These are phyloP conservation scores for Cryptococcus sp. DNA, from an alignment of 1,284 basidiomycete species.

Conservation along the genomic window DNA sequence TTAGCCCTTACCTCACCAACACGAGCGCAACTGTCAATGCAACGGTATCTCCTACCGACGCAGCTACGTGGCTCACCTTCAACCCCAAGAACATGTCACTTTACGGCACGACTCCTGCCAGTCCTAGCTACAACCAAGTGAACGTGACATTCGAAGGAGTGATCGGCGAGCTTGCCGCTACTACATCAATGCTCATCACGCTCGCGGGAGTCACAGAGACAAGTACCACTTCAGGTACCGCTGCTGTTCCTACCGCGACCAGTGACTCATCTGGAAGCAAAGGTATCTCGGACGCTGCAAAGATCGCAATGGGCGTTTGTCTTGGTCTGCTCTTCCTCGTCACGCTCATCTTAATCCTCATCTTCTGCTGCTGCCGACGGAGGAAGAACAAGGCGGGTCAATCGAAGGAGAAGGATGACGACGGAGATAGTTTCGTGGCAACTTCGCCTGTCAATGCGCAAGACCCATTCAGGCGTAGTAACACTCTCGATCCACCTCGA, in stretches of 20 bases:
- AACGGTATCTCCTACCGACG: constrained; percentile 43
- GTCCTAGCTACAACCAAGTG: constrained; percentile 37
- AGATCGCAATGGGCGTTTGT: constrained; percentile 50
- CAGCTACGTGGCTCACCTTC: constrained; percentile 52
- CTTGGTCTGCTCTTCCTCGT: constrained; percentile 47
- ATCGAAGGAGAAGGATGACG: constrained; percentile 28
- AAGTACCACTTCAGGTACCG: constrained; percentile 16
- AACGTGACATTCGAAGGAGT: constrained; percentile 42
- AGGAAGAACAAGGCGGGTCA: constrained; percentile 24
- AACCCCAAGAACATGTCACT: constrained; percentile 48
- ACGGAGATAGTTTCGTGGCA: constrained; percentile 42
- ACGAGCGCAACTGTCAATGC: constrained; percentile 35
- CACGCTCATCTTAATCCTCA: constrained; percentile 42
- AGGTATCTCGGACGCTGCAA: constrained; percentile 46
- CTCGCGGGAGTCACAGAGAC: constrained; percentile 35
- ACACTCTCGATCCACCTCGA: constrained; percentile 25
- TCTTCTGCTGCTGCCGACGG: constrained; percentile 48
- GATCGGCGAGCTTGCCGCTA: constrained; percentile 26
- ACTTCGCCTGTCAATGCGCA: constrained; percentile 24
- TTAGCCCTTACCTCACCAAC: constrained; percentile 41
- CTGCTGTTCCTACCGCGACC: constrained; percentile 13
- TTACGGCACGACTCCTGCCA: constrained; percentile 41
- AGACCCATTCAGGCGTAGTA: constrained; percentile 34
- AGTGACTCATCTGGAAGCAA: constrained; percentile 7
- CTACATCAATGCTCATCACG: constrained; percentile 31